Evolutionary conservation across 495 filamentous ascomycete species (phyloP), one percentile per base, ranked within the genome.

Genomic region (Parathielavia appendiculata): DNA sequence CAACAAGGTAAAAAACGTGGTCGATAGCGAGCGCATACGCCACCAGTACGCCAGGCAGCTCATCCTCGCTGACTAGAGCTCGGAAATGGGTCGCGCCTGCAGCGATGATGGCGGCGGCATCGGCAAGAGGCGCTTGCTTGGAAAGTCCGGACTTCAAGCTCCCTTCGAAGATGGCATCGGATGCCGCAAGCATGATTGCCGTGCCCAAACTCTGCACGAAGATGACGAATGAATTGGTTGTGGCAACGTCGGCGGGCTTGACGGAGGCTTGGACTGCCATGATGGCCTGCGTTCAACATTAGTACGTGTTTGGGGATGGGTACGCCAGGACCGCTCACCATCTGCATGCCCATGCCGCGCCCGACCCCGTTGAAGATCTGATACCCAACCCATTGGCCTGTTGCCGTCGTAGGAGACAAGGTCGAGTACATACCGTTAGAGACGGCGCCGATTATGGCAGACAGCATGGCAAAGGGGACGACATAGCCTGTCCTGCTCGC

Each of bases 331-430:
- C 0, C 1, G 30, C 60, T 36, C 56, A 62, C 62, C 61, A 68
- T 64, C 62, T 87, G 86, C 73, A 85, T 76, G 10, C 85, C 85
- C 0, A 80, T 57, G 0, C 87, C 88, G 5, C 87, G 66, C 17
- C 86, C 86, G 4, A 81, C 60, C 17, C 88, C 87, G 59, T 74
- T 83, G n/a, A 90, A 56, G 43, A 87, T 69, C 60, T 89, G 85
- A 62, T 81, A 87, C 1, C 81, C 84, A 50, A 87, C 81, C n/a
- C 82, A 89, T 16, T 76, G 45, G 9, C 50, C 53, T 4, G 65
- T 54, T 6, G 59, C 49, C 1, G 81, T 81, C 44, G 74, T 61
- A 0, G 75, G 61, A 17, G 74, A 73, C 48, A 87, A 79, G 0
- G 82, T 86, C 0, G 81, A 79, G 30, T 87, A 68, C 2, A 89